These are phyloP conservation scores for Excoecaria cochinchinensis DNA, from an alignment of 345 rosid species.

Conservation along the genomic window DNA sequence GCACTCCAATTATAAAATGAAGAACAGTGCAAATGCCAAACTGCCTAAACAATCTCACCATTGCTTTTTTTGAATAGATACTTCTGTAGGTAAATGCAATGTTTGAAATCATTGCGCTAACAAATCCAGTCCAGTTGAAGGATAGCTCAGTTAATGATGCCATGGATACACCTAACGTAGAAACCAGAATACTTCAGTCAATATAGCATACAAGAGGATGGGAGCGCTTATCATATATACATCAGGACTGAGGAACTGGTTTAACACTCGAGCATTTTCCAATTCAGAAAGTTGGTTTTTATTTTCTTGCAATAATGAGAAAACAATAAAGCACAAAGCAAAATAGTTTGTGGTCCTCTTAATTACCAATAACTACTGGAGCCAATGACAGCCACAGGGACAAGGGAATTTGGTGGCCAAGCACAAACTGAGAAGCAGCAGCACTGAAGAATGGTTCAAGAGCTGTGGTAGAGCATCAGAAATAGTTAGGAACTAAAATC, in stretches of 20 bases:
- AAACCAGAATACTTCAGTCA: slow-evolving; percentile 16
- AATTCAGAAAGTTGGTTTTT: background rate
- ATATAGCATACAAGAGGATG: background rate
- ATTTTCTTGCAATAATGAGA: background rate
- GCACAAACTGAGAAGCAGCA: slow-evolving; percentile 53
- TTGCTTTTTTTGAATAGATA: slow-evolving; percentile 54
- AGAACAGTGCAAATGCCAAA: background rate
- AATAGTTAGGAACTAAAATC: slow-evolving; percentile 7
- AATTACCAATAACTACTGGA: slow-evolving; percentile 51
- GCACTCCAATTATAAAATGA: background rate
- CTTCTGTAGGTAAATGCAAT: slow-evolving; percentile 56
- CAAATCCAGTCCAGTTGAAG: slow-evolving; percentile 54
- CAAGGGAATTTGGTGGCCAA: slow-evolving; percentile 51
- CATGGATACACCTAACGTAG: slow-evolving; percentile 49
- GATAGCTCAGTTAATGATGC: slow-evolving; percentile 58
- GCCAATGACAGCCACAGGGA: slow-evolving; percentile 50
- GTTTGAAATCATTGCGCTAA: slow-evolving; percentile 56
- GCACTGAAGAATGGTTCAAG: slow-evolving; percentile 57
- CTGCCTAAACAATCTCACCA: slow-evolving; percentile 30
- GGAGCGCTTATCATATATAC: background rate
- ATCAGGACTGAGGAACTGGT: slow-evolving; percentile 1
- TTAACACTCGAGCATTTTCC: background rate
- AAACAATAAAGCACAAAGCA: background rate
- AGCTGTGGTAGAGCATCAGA: slow-evolving; percentile 27
- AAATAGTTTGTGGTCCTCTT: background rate